A percentile compares a stretch with the other conserved stretches of the same genome.
Evolutionary conservation across 495 filamentous ascomycete genomes (phyloP).

Genomic region (Talaromyces thailandensis): DNA sequence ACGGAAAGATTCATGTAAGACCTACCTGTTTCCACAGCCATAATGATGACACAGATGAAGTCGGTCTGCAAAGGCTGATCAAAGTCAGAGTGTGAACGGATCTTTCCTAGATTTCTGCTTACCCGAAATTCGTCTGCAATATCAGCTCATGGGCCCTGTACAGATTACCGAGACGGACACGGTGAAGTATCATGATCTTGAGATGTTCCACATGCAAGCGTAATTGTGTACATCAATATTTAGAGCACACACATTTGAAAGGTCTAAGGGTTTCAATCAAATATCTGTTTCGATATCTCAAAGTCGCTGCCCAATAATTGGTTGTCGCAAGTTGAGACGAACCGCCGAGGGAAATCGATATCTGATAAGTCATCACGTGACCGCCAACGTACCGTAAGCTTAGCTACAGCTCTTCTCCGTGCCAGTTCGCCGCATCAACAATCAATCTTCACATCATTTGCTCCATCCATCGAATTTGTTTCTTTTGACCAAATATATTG

Average conservation of each 20-base stretch:
- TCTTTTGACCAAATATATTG: not conserved
- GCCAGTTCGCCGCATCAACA: constrained; percentile 1
- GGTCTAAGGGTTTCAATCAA: not conserved
- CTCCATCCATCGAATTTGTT: not conserved
- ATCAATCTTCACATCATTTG: not conserved
- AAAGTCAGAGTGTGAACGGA: not conserved
- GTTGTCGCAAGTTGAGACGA: not conserved
- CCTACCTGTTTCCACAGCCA: not conserved
- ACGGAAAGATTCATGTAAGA: not conserved
- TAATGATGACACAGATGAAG: not conserved
- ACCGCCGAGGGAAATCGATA: not conserved
- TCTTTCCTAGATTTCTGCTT: not conserved
- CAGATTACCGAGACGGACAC: not conserved
- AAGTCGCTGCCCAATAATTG: not conserved
- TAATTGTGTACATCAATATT: not conserved
- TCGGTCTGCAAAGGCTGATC: not conserved
- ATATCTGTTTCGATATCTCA: not conserved
- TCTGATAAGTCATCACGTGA: not conserved
- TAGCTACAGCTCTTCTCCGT: not conserved
- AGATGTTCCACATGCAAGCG: not conserved
- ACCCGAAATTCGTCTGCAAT: not conserved
- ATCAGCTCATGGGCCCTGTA: not conserved
- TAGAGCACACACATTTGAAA: not conserved
- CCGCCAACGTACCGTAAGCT: not conserved
- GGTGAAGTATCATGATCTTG: not conserved